Evolutionary conservation across 495 filamentous ascomycete species (phyloP), one percentile per base, ranked within the genome.

Genomic region (Neurospora sp.): DNA sequence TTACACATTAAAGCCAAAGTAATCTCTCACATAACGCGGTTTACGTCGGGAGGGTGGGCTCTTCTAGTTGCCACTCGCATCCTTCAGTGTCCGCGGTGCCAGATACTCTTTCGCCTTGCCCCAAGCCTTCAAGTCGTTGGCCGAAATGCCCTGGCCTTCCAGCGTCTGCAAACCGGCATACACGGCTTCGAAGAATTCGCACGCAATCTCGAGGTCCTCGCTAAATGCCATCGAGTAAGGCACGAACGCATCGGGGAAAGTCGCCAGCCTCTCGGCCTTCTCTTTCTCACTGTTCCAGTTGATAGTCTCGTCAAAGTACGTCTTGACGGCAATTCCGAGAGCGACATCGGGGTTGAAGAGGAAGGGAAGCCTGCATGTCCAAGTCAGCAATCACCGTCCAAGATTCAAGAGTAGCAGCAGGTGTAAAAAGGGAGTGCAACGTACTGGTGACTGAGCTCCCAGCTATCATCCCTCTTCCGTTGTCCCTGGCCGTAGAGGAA

Each of bases 321-420:
- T 94, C 81, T 96, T 94, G 35, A 96, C 92, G 4, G 94, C 94
- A 77, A 98, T 96, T 20, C 93, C 94, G 39, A 96, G 86, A 44
- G 90, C 92, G 54, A 93, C 92, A 76, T 96, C 93, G 59, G 92
- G 91, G 77, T 96, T 92, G 18, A 89, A 86, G 73, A 92, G 89
- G 78, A 99, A 96, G 10, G 96, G 96, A 38, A 99, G 85, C 59
- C 93, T 97, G 70, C 70, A 5, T 31, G 44, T n/a, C 16, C 16
- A 37, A 31, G 76, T 86, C 77, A 90, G 83, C 70, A 62, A 72
- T 38, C 20, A 73, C 66, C 72, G 14, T 59, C 5, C 48, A 27
- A 59, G 12, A 31, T 62, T 62, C 23, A 31, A 42, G 42, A 39
- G 9, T 69, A 54, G 46, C 18, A 31, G 71, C 70, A 72, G 8